A percentile compares a stretch with the other conserved stretches of the same genome.
phyloP scores from a whole-genome alignment of 352 stramenopile species.

The Phytophthora chlamydospora region DNA sequence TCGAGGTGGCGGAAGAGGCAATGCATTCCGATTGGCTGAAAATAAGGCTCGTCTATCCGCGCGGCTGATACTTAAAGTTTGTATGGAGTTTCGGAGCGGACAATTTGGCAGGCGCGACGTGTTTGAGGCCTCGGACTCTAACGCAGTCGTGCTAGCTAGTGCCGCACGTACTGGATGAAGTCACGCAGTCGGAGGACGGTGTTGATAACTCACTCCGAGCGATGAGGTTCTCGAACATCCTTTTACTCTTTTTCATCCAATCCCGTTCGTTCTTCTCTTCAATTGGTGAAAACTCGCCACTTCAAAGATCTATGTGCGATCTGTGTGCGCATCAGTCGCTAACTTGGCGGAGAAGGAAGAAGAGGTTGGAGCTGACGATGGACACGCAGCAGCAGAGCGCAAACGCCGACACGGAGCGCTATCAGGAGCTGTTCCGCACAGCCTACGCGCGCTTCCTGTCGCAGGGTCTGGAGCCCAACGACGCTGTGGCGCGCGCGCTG shows the following conservation, averaged over 20 bases:
- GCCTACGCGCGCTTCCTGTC: constrained; percentile 58
- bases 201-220: too few relatives aligned
- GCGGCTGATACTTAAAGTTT: constrained; percentile 11
- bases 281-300: constrained; percentile 12
- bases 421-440: constrained; percentile 58
- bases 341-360: constrained; percentile 19
- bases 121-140: too few relatives aligned
- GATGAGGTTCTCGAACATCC: constrained; percentile 10
- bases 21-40: constrained; percentile 19
- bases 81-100: constrained; percentile 3
- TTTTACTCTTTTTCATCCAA: constrained; percentile 18
- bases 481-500: constrained; percentile 62
- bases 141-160: too few relatives aligned
- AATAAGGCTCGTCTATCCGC: constrained; percentile 18
- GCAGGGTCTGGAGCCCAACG: constrained; percentile 61
- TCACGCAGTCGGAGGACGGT: too few relatives aligned
- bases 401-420: constrained; percentile 22
- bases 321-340: constrained; percentile 3
- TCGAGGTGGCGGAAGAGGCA: constrained; percentile 25
- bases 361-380: constrained; percentile 13
- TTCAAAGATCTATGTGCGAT: constrained; percentile 31
- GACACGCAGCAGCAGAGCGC: constrained; percentile 29
- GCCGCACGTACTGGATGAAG: too few relatives aligned
- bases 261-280: not conserved
- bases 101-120: not conserved